Base-by-base conservation (phyloP, 176 grass and related monocot genomes). In the Luzula sylvatica region DNA sequence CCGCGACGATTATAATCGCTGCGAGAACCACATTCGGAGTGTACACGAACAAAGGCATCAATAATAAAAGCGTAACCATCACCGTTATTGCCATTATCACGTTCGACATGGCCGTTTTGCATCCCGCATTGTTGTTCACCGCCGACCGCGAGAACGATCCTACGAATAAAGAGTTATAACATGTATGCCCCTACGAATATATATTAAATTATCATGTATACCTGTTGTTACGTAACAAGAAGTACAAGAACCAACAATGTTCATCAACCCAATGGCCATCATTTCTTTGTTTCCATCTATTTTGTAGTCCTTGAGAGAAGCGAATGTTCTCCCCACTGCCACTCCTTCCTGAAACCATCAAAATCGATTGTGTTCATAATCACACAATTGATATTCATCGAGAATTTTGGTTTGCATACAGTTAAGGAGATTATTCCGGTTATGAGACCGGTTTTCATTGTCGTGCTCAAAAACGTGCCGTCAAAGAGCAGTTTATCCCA, bases 251-350 rank as follows among this genome's bases (percentile, higher is more conserved):
- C 90, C 90, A 0, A 96, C 90, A 21, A 96, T 69, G 77, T 96
- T 96, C 90, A 96, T 96, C 38, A 96, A 66, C 6, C 90, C 90
- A 52, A 96, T 86, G 64, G 90, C 90, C 80, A 96, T 96, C 90
- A 96, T 96, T 50, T 96, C 90, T 60, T 96, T 96, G 73, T 96
- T 96, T 14, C 90, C 90, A 13, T 96, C 90, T 15, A 96, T 74
- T 72, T 88, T 80, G 74, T 96, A 96, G 55, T 72, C 84, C 21
- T 78, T 84, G 7, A 89, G 53, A 20, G 90, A 86, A 48, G 90
- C 90, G 76, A 96, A 96, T 43, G 90, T 88, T 62, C 90, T 88
- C 25, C 90, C 90, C 61, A 88, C 85, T 13, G 90, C 90, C 38
- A 89, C 66, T 59, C 90, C 90, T 65, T 96, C 90, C 90, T 96